phyloP scores from a whole-genome alignment of 345 rosid species.

The Psidium friedrichsthalianum region DNA sequence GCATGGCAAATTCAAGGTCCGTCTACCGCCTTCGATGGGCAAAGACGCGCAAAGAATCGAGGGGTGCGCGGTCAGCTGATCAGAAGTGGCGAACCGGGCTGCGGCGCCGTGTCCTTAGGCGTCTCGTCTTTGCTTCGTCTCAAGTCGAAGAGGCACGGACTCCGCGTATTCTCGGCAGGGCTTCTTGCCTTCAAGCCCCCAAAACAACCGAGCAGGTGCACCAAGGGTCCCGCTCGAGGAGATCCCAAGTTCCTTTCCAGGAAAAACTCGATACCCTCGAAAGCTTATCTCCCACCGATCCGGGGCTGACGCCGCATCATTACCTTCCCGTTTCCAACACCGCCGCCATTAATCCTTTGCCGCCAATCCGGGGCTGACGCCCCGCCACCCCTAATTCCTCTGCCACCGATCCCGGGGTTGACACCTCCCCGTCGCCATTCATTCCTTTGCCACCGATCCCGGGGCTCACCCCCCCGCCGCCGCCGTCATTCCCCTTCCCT shows the following conservation, averaged over 20 bases:
- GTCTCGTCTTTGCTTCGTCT: slow-evolving; percentile 52
- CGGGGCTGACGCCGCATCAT: slow-evolving; percentile 20
- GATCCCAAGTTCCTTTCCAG: slow-evolving; percentile 1
- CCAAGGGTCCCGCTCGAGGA: not conserved
- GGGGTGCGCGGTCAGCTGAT: slow-evolving; percentile 53
- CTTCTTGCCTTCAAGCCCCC: slow-evolving; percentile 70
- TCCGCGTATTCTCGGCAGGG: slow-evolving; percentile 66
- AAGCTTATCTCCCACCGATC: not conserved
- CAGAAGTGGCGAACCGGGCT: slow-evolving; percentile 53
- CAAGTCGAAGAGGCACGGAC: slow-evolving; percentile 35
- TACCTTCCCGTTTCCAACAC: not conserved
- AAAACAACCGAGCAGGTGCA: slow-evolving; percentile 48
- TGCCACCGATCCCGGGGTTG: slow-evolving; percentile 3
- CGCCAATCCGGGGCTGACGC: slow-evolving; percentile 12
- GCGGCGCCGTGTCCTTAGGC: slow-evolving; percentile 56
- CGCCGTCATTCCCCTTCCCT: not conserved
- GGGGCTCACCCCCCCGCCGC: not conserved
- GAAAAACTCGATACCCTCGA: not conserved
- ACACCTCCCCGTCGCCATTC: slow-evolving; percentile 8
- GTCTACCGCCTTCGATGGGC: slow-evolving; percentile 47
- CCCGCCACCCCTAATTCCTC: not conserved
- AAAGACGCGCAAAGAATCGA: slow-evolving; percentile 45
- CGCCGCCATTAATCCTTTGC: slow-evolving; percentile 27
- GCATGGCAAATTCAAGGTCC: slow-evolving; percentile 52
- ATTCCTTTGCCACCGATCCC: slow-evolving; percentile 18